A percentile compares a stretch with the other conserved stretches of the same genome.
Evolutionary conservation across 768 basidiomycete species (phyloP).

Genomic region (Grammothele lineata): DNA sequence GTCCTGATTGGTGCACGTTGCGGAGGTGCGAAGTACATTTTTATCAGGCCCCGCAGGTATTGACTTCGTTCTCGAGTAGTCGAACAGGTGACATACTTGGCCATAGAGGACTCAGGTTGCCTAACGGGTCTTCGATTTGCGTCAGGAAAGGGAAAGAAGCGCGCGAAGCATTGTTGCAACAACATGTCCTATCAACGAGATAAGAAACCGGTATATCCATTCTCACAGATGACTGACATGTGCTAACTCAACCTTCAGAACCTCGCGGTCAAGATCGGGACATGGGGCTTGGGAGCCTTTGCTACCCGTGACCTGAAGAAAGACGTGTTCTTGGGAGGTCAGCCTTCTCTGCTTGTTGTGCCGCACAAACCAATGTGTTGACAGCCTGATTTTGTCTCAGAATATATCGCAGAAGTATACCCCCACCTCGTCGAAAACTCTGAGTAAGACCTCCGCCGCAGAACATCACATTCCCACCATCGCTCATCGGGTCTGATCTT

Average conservation of each 20-base stretch:
- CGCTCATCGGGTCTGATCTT: not conserved
- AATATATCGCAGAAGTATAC: constrained; percentile 18
- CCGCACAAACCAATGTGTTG: too few relatives aligned
- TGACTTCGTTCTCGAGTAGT: too few relatives aligned
- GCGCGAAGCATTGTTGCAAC: not conserved
- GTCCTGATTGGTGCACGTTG: too few relatives aligned
- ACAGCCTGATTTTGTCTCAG: constrained; percentile 4
- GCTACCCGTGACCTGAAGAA: constrained; percentile 24
- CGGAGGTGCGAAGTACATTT: too few relatives aligned
- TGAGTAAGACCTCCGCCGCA: too few relatives aligned
- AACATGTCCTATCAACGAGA: not conserved
- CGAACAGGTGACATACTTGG: too few relatives aligned
- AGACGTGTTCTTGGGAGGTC: constrained; percentile 32
- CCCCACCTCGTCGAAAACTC: not conserved
- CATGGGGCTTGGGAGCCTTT: constrained; percentile 45
- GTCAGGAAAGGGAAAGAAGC: too few relatives aligned
- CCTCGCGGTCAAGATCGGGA: constrained; percentile 31
- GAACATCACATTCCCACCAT: too few relatives aligned
- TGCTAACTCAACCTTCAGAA: constrained; percentile 23
- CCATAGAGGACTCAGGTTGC: too few relatives aligned
- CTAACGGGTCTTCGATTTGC: too few relatives aligned
- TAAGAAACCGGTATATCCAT: not conserved
- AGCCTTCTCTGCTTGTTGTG: not conserved
- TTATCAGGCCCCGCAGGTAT: too few relatives aligned
- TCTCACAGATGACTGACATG: not conserved